Evolutionary conservation across 441 rosid genomes (phyloP), one percentile per base, ranked within the genome.

Genomic region (Eutrema salsugineum): DNA sequence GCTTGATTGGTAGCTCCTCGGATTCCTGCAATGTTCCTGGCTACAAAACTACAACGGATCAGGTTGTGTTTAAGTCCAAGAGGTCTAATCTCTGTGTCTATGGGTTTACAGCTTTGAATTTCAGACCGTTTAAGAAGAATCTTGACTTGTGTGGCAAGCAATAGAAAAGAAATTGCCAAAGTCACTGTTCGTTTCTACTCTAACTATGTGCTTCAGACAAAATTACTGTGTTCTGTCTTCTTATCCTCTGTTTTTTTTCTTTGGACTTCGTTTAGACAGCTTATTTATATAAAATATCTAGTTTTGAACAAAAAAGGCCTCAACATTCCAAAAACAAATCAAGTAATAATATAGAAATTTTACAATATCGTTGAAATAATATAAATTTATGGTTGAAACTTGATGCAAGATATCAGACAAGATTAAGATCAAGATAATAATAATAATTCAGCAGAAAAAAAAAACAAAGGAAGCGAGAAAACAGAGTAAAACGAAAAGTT

Each of bases 1-100:
- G 80, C 69, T 75, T 95, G 69, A 76, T 93, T 51, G 40, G 84
- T 78, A 89, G 83, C 63, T 87, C 96, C 19, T 77, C 86, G 7
- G 75, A 68, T 63, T 79, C 86, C 11, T 95, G 98, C 85, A 89
- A 86, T 61, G 80, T 92, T 73, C 97, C 98, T 54, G 98, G 96
- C 54, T 79, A 86, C 80, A 83, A 69, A 75, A 83, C 84, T 72
- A 91, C 98, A 27, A 81, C 99, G 10, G 87, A 92, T 70, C 88
- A 88, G 78, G 84, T 89, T 3, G 77, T 87, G n/a, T 70, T 95
- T 65, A 88, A 88, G 76, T 81, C 92, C 60, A 86, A 75, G 69
- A 75, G 63, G 46, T 79, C 87, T 39, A 92, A 95, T 79, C 75
- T 87, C 70, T 95, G 99, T 83, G 68, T 93, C 79, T 95, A 87